Base-by-base conservation (phyloP, 1,284 basidiomycete species). In the Cutaneotrichosporon cavernicola region DNA sequence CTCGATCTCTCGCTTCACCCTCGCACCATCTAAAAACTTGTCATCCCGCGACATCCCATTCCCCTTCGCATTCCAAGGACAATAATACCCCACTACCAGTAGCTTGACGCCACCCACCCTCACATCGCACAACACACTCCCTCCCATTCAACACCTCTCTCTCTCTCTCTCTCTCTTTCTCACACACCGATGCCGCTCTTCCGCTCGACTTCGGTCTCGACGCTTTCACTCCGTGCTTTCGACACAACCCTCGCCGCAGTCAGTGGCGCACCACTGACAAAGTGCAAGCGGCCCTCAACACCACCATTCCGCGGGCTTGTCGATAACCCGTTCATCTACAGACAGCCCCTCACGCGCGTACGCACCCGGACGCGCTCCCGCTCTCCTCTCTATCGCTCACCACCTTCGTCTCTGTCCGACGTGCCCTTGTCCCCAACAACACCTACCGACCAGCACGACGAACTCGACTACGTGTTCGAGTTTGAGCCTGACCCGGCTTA, bases 171-270 rank as follows among this genome's bases (percentile, higher is more conserved):
- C 38, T 36, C 52, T 16, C 31, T 10, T 13, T 1, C 32, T 2
- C 26, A 26, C 26, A 26, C 26, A 50, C 30, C 58, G 8, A 64
- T 64, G 58, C 34, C 55, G 5, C 57, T 55, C 53, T 51, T 56
- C 8, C 36, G 30, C 46, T 47, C 56, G 4, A 40, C 52, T 9
- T 55, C 63, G 8, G 50, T 61, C n/a, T 55, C 63, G 9, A 65
- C 63, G 11, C 56, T 65, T 6, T 61, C 59, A 21, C 56, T 60
- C 30, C 43, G 56, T 50, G 60, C 61, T 4, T 65, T 65, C 18
- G 56, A 56, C 40, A 56, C 49, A 16, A 26, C 51, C 18, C 47
- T 60, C 53, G 46, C 50, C 21, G 43, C 51, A 10, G 55, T 36
- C 55, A 26, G 55, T 36, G 55, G 55, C 7, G 36, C 55, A 4